Base-by-base conservation (phyloP, 2,329 filamentous ascomycete species). In the Pseudogymnoascus verrucosus region DNA sequence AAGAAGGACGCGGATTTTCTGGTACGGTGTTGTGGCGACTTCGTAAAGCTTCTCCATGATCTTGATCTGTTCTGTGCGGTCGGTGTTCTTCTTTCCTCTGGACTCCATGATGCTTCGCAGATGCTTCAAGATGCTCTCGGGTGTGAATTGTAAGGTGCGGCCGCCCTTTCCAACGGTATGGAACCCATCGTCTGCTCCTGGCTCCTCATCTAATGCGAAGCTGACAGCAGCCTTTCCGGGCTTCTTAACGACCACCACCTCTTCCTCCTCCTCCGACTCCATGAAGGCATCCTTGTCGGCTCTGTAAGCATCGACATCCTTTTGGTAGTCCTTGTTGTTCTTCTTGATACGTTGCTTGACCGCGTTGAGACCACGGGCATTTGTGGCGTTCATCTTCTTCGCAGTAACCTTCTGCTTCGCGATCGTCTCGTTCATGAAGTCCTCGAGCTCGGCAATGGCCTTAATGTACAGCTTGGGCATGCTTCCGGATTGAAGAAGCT, bases 311-410 rank as follows among this genome's bases (percentile, higher is more conserved):
- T 96, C 91, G 71, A 99, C 89, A 74, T 96, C 90, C 67, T 84
- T 81, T 73, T 91, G 86, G 79, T 93, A 93, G 68, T 98, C 93
- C 80, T 96, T 96, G 84, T 93, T 96, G 80, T 93, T 93, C 85
- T 97, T 98, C 86, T 93, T 93, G 81, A 99, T 91, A 80, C 93
- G 93, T 78, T 99, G 95, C 80, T 97, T 96, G 74, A 98, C 90
- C 67, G 93, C 91, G 77, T 98, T 99, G 73, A 99, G 85, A 73
- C 93, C 92, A 78, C 92, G 91, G 69, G 92, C 89, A 75, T 93
- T 96, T 74, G 89, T 95, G 67, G 93, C 92, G 80, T 96, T 99
- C 93, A 98, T 96, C 84, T 97, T 98, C 86, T 97, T 97, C 67
- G 89, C 87, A 2, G 90, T 90, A 70, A 96, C 90, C 82, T 99